These are phyloP conservation scores for Colletotrichum karsti DNA, from an alignment of 2,329 filamentous ascomycete species.

Conservation along the genomic window DNA sequence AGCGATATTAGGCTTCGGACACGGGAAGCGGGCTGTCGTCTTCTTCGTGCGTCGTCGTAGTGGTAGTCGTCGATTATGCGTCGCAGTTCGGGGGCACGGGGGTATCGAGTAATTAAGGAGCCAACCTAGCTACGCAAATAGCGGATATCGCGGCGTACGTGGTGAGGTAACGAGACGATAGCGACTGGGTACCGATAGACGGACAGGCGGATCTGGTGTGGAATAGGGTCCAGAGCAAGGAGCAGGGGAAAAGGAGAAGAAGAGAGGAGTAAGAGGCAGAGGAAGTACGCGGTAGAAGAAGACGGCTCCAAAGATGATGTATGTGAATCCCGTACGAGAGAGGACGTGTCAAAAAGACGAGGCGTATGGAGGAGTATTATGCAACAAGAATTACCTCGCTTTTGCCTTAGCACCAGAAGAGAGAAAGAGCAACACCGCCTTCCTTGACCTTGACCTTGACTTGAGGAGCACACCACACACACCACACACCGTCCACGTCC, in stretches of 20 bases:
- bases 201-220: background rate
- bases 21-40: background rate
- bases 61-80: background rate
- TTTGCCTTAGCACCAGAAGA: background rate
- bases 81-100: background rate
- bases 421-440: slow-evolving; percentile 16
- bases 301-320: slow-evolving; percentile 13
- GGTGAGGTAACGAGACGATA: background rate
- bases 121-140: background rate
- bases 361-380: slow-evolving; percentile 24
- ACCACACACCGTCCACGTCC: too few species aligned
- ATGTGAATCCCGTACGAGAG: slow-evolving; percentile 4
- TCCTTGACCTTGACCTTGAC: background rate
- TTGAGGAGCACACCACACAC: too few species aligned
- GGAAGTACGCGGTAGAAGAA: background rate
- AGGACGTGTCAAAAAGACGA: slow-evolving; percentile 24
- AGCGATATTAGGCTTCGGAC: slow-evolving; percentile 4
- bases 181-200: background rate
- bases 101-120: background rate
- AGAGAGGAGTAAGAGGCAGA: background rate
- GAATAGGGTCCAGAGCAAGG: background rate
- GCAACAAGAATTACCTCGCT: slow-evolving; percentile 9
- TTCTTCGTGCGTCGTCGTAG: background rate
- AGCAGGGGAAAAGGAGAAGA: background rate
- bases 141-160: background rate